Evolutionary conservation across 768 basidiomycete species (phyloP), one percentile per base, ranked within the genome.

Genomic region (Sporobolomyces pararoseus): DNA sequence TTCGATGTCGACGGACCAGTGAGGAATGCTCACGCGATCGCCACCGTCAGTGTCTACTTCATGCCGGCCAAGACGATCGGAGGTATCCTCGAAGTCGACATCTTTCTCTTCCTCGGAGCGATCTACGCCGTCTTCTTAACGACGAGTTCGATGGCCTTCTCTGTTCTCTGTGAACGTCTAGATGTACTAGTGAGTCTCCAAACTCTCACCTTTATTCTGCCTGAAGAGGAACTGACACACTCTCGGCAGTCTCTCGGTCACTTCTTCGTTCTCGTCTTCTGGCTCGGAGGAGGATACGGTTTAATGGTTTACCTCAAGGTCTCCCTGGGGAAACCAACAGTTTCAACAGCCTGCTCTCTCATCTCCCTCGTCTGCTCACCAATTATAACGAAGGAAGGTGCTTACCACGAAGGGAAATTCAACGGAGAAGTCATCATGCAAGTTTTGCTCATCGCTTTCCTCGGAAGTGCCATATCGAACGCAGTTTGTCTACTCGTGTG

Each of bases 1-100:
- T 77, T 68, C 59, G 75, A 73, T 39, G 68, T 66, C 12, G 68
- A 73, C 12, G 72, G 68, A 6, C 72, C 72, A 6, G 62, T 70
- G 7, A 23, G 55, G 19, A 69, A 69, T 17, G 72, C 72, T 31
- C 75, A 76, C 49, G 70, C 74, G 4, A 63, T 77, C 25, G 75
- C 54, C 42, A 39, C 74, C 88, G 89, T 68, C 6, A 86, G 86
- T 7, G 89, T 90, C 0, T 93, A 97, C 79, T 97, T 86, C 79
- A 91, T 94, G 75, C 95, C 95, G 6, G 93, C 93, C 32, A 93
- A 95, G 77, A 93, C 91, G 0, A 81, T 89, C 7, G 96, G 95
- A 7, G 89, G 84, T 0, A 98, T 98, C 93, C 79, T 95, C 49
- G 91, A 97, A 77, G 50, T 51, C n/a, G 50, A 69, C 27, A 91